Percentiles rank a stretch among this genome's conserved stretches.
Conservation (phyloP, 1,284 basidiomycete species). For the Butyriboletus appendiculatus region DNA sequence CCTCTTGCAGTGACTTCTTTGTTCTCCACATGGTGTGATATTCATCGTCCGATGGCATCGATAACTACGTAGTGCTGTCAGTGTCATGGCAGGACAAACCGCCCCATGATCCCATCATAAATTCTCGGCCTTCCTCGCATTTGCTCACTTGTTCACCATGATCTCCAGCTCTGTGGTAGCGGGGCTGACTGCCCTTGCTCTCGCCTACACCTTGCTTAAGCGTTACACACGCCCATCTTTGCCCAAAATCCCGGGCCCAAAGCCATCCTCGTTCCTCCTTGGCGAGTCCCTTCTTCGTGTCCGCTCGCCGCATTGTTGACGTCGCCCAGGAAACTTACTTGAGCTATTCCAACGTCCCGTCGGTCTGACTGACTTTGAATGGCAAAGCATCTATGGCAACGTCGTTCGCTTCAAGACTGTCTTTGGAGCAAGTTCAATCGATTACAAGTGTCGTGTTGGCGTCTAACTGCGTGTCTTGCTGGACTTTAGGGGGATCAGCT, state of each 20-base stretch:
- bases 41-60: slow-evolving; percentile 4
- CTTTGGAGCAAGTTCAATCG: slow-evolving; percentile 21
- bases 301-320: background rate
- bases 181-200: slow-evolving; percentile 8
- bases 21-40: background rate
- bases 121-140: background rate
- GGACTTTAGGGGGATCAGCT: slow-evolving; percentile 27
- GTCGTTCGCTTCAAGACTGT: slow-evolving; percentile 31
- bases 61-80: slow-evolving; percentile 1
- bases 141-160: slow-evolving; percentile 11
- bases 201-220: slow-evolving; percentile 20
- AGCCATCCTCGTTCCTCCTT: slow-evolving; percentile 33
- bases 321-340: slow-evolving; percentile 23
- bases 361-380: slow-evolving; percentile 31
- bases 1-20: background rate
- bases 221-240: slow-evolving; percentile 22
- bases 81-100: slow-evolving; percentile 3
- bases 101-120: slow-evolving; percentile 15
- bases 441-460: background rate
- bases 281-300: slow-evolving; percentile 18
- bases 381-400: slow-evolving; percentile 33
- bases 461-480: background rate
- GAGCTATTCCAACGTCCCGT: slow-evolving; percentile 27
- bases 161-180: background rate
- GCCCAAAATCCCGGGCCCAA: slow-evolving; percentile 33